Base-by-base conservation (phyloP, 805 yeast species). In the Schwanniomyces sp. region DNA sequence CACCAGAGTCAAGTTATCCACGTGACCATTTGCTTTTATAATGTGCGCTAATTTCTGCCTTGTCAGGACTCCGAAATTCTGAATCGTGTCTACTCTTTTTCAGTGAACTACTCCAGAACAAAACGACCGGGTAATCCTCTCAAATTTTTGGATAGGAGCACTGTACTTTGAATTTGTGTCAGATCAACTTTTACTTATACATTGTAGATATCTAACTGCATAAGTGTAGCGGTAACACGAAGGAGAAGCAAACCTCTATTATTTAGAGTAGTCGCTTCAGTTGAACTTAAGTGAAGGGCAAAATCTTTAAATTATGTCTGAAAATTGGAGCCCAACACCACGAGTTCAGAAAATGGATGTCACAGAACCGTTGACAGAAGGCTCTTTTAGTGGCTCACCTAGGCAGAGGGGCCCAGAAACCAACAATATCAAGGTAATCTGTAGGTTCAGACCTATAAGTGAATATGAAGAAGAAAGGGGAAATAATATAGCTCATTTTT, bases 391-490 rank as follows among this genome's bases (percentile, higher is more conserved):
- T 5, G 25, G 21, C n/a, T 37, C 40, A 21, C 40, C 27, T 11
- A 24, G 40, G 7, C 27, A 21, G 12, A 37, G 8, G 9, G 40
- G 7, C 8, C 27, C 25, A 21, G 40, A 37, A 18, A 57, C 52
- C 40, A 55, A 66, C 44, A 74, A 77, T 52, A 80, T 86, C 59
- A 81, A 81, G 55, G 95, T 88, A 25, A 74, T 88, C 16, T 89
- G 88, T 24, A 71, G 96, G 44, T 82, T 88, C 55, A 69, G 94
- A 40, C 94, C 94, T 0, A 71, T 71, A 40, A 74, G 66, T 43
- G 64, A 59, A 2, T 24, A 43, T 2, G 87, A 70, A 45, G 12
- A 27, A 6, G 46, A 45, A 8, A 48, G 51, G 7, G 59, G 57
- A 63, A 53, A 46, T 27, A 42, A 45, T 7, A 49, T 57, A 25